Evolutionary conservation across 805 yeast genomes (phyloP), one percentile per base, ranked within the genome.

Genomic region (Suhomyces sp.): DNA sequence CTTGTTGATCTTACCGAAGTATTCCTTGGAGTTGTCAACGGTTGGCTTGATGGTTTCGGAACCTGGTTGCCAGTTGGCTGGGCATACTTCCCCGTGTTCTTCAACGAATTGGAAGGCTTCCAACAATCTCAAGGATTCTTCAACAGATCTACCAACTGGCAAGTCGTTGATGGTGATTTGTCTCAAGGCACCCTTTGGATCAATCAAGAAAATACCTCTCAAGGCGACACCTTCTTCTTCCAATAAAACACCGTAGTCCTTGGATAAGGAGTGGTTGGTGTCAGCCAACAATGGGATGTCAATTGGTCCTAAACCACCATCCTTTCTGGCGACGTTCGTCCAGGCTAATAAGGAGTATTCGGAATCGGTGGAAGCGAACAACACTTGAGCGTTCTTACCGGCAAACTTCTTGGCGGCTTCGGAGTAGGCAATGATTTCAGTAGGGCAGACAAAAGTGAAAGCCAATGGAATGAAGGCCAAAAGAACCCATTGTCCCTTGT

Each of bases 31-130:
- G 49, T 77, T 78, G 64, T 89, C 96, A 55, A 92, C 96, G 54
- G 87, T 93, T 51, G 82, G 84, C 75, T 86, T 86, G 79, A 91
- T 90, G 75, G 96, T 88, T 71, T 89, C 96, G 57, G 89, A 73
- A 79, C 99, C 99, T 59, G 73, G 74, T 60, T 69, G 72, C 99
- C 99, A 93, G 96, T 93, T 94, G 73, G 98, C 97, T 68, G 99
- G 99, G 81, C 97, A 92, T 62, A 93, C 99, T 81, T 96, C 97
- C 80, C 99, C 99, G 85, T 94, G 81, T 82, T 89, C 88, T 77
- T 92, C 98, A 67, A 97, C 89, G 92, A 96, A 94, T 82, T 93
- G 97, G 97, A 94, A 94, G 64, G 97, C 99, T 74, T 94, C 98
- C 59, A 94, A 83, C 71, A 94, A 84, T 86, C 99, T 92, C 71